Percentiles rank a stretch among this genome's conserved stretches.
Evolutionary conservation across 1,284 basidiomycete genomes (phyloP).

Genomic region (Apiotrichum sp.): DNA sequence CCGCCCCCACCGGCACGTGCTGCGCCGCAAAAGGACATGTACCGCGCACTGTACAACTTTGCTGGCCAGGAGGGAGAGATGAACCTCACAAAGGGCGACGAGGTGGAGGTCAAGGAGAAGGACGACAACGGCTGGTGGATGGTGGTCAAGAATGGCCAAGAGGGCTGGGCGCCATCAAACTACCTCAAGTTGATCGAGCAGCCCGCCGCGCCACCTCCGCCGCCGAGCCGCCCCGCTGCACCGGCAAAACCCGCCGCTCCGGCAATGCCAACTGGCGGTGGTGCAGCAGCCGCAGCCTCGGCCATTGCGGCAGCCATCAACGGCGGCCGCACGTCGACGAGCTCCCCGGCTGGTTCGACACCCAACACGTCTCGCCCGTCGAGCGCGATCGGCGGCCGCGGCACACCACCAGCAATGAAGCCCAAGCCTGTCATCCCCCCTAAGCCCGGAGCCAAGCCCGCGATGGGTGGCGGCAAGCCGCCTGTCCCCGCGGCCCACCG

Average conservation of each 20-base stretch:
- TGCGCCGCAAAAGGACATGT: slow-evolving; percentile 65
- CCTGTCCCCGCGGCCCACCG: slow-evolving; percentile 32
- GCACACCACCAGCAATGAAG: slow-evolving; percentile 46
- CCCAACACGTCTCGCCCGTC: slow-evolving; percentile 56
- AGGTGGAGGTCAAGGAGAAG: slow-evolving; percentile 88
- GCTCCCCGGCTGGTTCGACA: slow-evolving; percentile 47
- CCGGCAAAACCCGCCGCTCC: slow-evolving; percentile 30
- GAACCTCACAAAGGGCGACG: slow-evolving; percentile 79
- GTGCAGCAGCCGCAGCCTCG: slow-evolving; percentile 6
- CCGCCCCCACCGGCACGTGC: slow-evolving; percentile 54
- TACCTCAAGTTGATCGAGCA: slow-evolving; percentile 72
- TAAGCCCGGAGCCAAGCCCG: slow-evolving; percentile 46
- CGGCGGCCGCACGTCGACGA: slow-evolving; percentile 3
- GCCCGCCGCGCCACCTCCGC: slow-evolving; percentile 59
- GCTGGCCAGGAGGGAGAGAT: slow-evolving; percentile 88
- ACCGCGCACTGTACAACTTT: slow-evolving; percentile 83
- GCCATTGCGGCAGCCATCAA: slow-evolving; percentile 12
- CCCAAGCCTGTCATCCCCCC: slow-evolving; percentile 48
- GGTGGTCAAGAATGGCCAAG: slow-evolving; percentile 72
- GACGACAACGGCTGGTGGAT: slow-evolving; percentile 97
- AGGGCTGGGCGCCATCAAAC: slow-evolving; percentile 95
- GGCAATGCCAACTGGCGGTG: slow-evolving; percentile 32
- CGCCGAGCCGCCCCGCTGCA: slow-evolving; percentile 49
- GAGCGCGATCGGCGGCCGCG: slow-evolving; percentile 31
- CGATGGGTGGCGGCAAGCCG: slow-evolving; percentile 20